These are phyloP conservation scores for Pseudocercospora eumusae DNA, from an alignment of 2,329 filamentous ascomycete genomes.

Conservation along the genomic window DNA sequence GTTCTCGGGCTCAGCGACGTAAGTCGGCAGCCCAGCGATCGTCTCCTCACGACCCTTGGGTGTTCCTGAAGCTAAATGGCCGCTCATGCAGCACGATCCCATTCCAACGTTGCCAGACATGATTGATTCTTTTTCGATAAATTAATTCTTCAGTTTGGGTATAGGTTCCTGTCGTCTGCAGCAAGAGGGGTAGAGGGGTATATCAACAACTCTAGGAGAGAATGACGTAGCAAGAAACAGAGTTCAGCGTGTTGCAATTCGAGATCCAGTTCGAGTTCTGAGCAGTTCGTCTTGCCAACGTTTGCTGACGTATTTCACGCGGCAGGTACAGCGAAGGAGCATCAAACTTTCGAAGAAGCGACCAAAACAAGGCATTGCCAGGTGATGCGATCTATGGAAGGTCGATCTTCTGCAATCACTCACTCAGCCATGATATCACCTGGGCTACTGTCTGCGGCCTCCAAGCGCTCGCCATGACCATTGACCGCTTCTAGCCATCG, in stretches of 20 bases:
- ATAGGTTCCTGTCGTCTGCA: neutral
- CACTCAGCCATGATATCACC: neutral
- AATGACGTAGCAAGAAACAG: neutral
- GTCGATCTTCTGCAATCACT: neutral
- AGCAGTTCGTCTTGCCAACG: too few relatives aligned
- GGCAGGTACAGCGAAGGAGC: too few relatives aligned
- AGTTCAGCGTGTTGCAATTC: neutral
- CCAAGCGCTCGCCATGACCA: neutral
- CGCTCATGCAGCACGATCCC: slow-evolving; percentile 34
- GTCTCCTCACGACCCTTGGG: slow-evolving; percentile 24
- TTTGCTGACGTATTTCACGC: too few relatives aligned
- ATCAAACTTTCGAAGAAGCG: neutral
- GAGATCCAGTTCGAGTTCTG: too few relatives aligned
- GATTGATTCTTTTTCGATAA: slow-evolving; percentile 6
- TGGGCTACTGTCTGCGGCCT: neutral
- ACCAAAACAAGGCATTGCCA: neutral
- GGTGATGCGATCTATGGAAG: neutral
- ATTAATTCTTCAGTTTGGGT: neutral
- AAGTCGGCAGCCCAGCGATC: slow-evolving; percentile 29
- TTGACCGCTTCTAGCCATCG: neutral
- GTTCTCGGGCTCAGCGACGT: slow-evolving; percentile 29
- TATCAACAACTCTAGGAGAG: neutral
- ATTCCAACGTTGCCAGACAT: slow-evolving; percentile 47
- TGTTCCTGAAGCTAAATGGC: slow-evolving; percentile 27
- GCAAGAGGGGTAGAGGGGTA: slow-evolving; percentile 5